Evolutionary conservation across 2,329 filamentous ascomycete genomes (phyloP), one percentile per base, ranked within the genome.

Genomic region (Passalora sequoiae): DNA sequence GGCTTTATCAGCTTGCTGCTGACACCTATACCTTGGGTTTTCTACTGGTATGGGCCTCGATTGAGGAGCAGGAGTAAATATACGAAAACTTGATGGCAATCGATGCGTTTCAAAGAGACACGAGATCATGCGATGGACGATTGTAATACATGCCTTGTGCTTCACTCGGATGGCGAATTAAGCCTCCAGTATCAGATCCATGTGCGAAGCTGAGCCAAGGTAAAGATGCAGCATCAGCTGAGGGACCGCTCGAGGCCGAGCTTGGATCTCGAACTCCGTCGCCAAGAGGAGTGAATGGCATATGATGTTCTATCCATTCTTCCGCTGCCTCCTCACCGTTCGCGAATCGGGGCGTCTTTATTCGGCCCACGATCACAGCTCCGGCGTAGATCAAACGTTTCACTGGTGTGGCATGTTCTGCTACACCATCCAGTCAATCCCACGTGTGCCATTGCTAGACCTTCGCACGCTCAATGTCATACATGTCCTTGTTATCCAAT

Each of bases 401-500:
- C 0, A 80, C 69, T 1, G 74, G 67, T 0, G 70, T 57, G 0
- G 75, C 73, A 1, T 75, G 80, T 2, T 54, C 56, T 0, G 69
- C 64, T 2, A 68, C 56, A 1, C 68, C 64, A 41, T 79, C 75
- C 2, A 83, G 60, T 24, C 72, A 64, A 16, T 71, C 72, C 69
- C 75, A 84, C 1, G 78, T 74, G 22, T 82, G 0, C 80, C 81
- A 22, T 75, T 68, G 1, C 70, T 70, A 0, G 76, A n/a, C 81
- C 9, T 69, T 69, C 0, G 81, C 60, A 1, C 81, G 81, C 16
- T 71, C 69, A 28, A 83, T 61, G 49, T 80, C 69, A 54, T 72
- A 79, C 35, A 81, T 77, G 51, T 84, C 81, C 58, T 84, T 84
- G 42, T 83, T 69, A 0, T 72, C 79, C 1, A 83, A 59, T 13